Evolutionary conservation across 2,329 filamentous ascomycete species (phyloP), one percentile per base, ranked within the genome.

Genomic region (Xylariaceae sp.): DNA sequence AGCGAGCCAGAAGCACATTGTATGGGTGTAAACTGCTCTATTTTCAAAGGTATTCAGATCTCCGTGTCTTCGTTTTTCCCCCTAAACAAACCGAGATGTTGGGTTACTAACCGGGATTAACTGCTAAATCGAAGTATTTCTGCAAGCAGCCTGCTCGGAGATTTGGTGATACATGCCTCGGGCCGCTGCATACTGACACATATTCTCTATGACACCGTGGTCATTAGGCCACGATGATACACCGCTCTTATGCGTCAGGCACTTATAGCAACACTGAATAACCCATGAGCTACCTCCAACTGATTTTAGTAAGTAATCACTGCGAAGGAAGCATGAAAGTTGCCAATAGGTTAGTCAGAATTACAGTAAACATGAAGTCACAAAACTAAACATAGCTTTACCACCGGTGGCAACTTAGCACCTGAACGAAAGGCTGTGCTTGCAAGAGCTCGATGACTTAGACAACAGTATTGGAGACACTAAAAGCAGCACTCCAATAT

Each of bases 111-210:
- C 18, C 42, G 33, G 41, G 37, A 13, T 20, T 11, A 44, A 32
- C 44, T 44, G 20, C 49, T 18, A 54, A 52, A 53, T 64, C 60
- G 58, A 55, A 54, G 56, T 51, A 23, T 40, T 23, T 41, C 63
- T 69, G 65, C 65, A 68, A 39, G 53, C 39, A 64, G 57, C 64
- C 64, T 64, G 33, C 23, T 59, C 63, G 62, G 63, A 67, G 64
- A 67, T 67, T 68, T 65, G 50, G 64, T 66, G 55, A 30, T 47
- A 63, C 57, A n/a, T 50, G 40, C 26, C 30, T 40, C 60, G 58
- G 60, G 26, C 52, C 36, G 49, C 15, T 39, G 61, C 64, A 64
- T 62, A 18, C 36, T 42, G 50, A 55, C 45, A 59, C 48, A 43
- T 40, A 47, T 44, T 44, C 50, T 27, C 35, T 47, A 6, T 16